Conservation (phyloP, 331 rosid genomes). For the Malus hybrid region DNA sequence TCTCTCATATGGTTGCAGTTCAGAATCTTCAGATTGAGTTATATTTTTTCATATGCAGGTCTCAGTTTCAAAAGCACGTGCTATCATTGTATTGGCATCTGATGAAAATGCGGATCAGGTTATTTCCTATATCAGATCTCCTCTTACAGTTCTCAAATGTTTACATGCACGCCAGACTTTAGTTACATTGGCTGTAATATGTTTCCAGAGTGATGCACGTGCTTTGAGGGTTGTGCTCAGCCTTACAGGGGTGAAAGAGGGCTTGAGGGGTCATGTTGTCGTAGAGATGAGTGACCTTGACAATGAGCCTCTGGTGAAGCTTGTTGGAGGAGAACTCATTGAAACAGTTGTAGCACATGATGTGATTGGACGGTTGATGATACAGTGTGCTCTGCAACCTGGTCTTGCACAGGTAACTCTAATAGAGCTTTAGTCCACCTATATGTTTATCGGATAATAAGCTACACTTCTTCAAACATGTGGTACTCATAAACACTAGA, state of each 20-base stretch:
- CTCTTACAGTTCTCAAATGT: constrained; percentile 12
- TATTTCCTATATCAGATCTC: constrained; percentile 3
- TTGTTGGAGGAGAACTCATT: constrained; percentile 92
- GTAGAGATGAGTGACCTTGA: constrained; percentile 99
- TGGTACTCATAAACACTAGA: background rate
- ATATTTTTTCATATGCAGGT: constrained; percentile 42
- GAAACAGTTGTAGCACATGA: constrained; percentile 99
- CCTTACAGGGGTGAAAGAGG: constrained; percentile 90
- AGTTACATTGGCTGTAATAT: constrained; percentile 14
- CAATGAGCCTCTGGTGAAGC: constrained; percentile 95
- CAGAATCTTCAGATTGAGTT: background rate
- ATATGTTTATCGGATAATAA: no score
- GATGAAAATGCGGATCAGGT: constrained; percentile 99
- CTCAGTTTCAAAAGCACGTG: constrained; percentile 97
- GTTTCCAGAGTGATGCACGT: constrained; percentile 87
- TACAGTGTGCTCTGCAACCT: constrained; percentile 98
- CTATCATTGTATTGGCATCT: constrained; percentile 91
- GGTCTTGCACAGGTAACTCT: constrained; percentile 92
- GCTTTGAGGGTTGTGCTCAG: constrained; percentile 98
- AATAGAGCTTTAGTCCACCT: background rate
- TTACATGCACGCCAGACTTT: constrained; percentile 7
- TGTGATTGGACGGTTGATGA: constrained; percentile 97
- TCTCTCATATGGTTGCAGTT: background rate
- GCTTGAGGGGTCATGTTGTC: constrained; percentile 83
- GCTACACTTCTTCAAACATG: background rate